Evolutionary conservation across 495 filamentous ascomycete genomes (phyloP).

Genomic region (Hyaloscypha hepaticicola): DNA sequence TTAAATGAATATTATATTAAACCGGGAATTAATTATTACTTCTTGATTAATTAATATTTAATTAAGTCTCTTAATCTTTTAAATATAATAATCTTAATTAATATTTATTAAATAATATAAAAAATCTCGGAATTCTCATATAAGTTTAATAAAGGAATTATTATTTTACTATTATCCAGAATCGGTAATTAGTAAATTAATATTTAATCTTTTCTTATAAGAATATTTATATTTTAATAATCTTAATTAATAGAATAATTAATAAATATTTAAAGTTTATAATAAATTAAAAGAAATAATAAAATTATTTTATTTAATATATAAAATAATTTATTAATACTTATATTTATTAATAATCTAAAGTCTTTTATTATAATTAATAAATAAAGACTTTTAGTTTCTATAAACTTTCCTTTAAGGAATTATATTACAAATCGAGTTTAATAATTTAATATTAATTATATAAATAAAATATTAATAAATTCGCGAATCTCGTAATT

Average conservation of each 20-base stretch:
- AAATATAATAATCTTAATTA: too few species aligned
- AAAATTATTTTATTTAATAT: background rate
- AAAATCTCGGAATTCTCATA: background rate
- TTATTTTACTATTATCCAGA: background rate
- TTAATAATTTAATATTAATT: background rate
- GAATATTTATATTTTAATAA: too few species aligned
- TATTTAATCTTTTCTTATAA: too few species aligned
- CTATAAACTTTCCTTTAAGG: too few species aligned
- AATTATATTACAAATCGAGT: too few species aligned
- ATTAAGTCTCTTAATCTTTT: background rate
- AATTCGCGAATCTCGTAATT: background rate
- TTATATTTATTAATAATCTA: too few species aligned
- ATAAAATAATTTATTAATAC: too few species aligned
- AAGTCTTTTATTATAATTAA: too few species aligned
- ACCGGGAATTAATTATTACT: background rate
- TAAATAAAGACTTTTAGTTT: too few species aligned
- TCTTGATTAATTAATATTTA: background rate
- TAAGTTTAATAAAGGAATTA: background rate
- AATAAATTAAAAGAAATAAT: background rate
- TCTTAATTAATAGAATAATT: background rate
- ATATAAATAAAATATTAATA: background rate
- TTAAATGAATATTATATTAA: background rate
- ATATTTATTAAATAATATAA: background rate
- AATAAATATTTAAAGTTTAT: background rate
- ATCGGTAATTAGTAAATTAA: too few species aligned